A percentile compares a stretch with the other conserved stretches of the same genome.
Conservation (phyloP, 495 filamentous ascomycete genomes). For the Schizothecium vesticola region DNA sequence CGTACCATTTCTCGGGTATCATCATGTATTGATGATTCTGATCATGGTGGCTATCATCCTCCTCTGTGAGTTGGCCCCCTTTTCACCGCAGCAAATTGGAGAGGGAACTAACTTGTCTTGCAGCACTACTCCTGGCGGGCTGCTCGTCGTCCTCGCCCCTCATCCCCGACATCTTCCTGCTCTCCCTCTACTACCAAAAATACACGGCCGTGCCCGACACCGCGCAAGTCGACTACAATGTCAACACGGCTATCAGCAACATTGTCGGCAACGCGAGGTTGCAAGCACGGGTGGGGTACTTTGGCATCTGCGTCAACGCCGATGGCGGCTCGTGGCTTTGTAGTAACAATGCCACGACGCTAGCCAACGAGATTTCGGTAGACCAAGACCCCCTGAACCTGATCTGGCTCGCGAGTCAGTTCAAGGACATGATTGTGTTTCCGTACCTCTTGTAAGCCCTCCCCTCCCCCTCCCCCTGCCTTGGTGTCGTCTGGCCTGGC, state of each 20-base stretch:
- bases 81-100: slow-evolving; percentile 2
- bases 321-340: slow-evolving; percentile 68
- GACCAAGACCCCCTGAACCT: slow-evolving; percentile 76
- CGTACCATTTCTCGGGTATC: slow-evolving; percentile 93
- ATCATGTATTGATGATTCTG: slow-evolving; percentile 97
- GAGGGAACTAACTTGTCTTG: neutral
- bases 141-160: slow-evolving; percentile 72
- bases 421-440: slow-evolving; percentile 78
- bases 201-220: slow-evolving; percentile 62
- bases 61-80: slow-evolving; percentile 62
- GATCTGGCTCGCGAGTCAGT: slow-evolving; percentile 72
- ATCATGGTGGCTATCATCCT: slow-evolving; percentile 92
- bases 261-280: slow-evolving; percentile 63
- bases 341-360: slow-evolving; percentile 69
- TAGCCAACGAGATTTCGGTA: slow-evolving; percentile 61
- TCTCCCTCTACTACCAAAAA: slow-evolving; percentile 65
- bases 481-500: neutral
- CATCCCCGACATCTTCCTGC: slow-evolving; percentile 75
- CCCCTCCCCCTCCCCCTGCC: neutral
- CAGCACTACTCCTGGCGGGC: slow-evolving; percentile 72
- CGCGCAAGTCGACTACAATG: slow-evolving; percentile 79
- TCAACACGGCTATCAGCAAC: slow-evolving; percentile 67
- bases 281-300: slow-evolving; percentile 65
- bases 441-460: slow-evolving; percentile 62
- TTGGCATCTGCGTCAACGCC: slow-evolving; percentile 69